Base-by-base conservation (phyloP, 768 basidiomycete genomes). In the Panus rudis region DNA sequence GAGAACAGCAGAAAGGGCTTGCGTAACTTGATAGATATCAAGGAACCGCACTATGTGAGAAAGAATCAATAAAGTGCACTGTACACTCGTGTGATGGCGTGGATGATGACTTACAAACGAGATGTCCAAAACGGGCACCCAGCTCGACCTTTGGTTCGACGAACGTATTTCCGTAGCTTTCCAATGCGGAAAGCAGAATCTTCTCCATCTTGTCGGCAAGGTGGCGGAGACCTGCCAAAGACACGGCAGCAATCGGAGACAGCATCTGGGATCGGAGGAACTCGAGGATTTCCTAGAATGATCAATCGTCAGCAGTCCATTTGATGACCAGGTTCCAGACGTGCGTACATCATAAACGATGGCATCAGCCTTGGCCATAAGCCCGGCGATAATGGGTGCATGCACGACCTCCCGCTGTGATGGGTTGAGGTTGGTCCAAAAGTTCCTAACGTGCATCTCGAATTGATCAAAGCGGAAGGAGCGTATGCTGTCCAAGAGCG, bases 201-300 rank as follows among this genome's bases (percentile, higher is more conserved):
- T 89, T 90, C 58, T 92, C 90, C 87, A 92, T 90, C 68, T 91
- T 90, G 56, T 86, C 77, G 11, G 91, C 89, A 42, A 92, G 69
- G 57, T 85, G 82, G 27, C 87, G 81, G 43, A 92, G 69, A 55
- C 75, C 84, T 11, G 75, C 74, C 38, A 92, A 61, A 3, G 86
- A 78, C 32, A 76, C 53, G 2, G 84, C 64, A 1, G 84, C 67
- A 34, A 92, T 80, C 13, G 84, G 76, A 6, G 83, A 82, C 32
- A 91, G 72, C 77, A 92, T 86, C 60, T 90, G 89, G 3, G 80
- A 80, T 37, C 89, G 78, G 53, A 96, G 70, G 43, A 81, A 75
- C 60, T 93, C 89, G 39, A 94, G 70, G 52, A 91, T 87, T 79
- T 90, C 88, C 86, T 91, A 56, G n/a, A n/a, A n/a, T 26, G 45